Evolutionary conservation across 768 basidiomycete species (phyloP), one percentile per base, ranked within the genome.

Genomic region (Coprinellus aureogranulatus): DNA sequence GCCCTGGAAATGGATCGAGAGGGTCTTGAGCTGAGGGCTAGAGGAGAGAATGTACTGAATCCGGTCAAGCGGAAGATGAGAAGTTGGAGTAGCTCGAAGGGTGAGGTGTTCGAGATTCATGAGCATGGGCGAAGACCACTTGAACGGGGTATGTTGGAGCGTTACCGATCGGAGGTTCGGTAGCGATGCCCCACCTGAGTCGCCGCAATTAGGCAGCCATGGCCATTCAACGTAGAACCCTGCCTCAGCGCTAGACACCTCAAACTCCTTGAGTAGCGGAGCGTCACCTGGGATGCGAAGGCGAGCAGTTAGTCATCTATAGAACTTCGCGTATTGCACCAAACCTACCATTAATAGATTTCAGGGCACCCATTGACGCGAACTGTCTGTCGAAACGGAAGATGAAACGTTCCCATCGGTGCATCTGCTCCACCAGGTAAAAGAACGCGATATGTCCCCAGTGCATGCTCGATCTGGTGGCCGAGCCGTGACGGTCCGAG

Each of bases 381-480:
- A 91, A 91, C 31, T 86, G 86, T 67, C 83, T 87, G 65, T 90
- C 88, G 62, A 89, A 92, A 41, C 86, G 76, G 64, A 92, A 91
- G 11, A 91, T 80, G 63, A 92, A 92, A 23, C 89, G 78, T 65
- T 88, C 80, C 90, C 90, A 92, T 27, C 90, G 81, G 61, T 84
- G 84, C 84, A 91, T 91, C 67, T 90, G 87, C 62, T 89, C 83
- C 2, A 87, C 84, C 22, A 92, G 71, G 66, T 92, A 92, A 68
- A 80, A 90, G 45, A 92, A 83, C 0, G 86, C 87, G 30, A 92
- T 87, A 61, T 90, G 84, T 0, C 89, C 90, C 90, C 90, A 92
- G 54, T 89, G 86, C 59, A 82, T 78, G 60, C 81, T 86, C 18
- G 77, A 75, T 59, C 79, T 28, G 9, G 57, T 23, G 20, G 57